Evolutionary conservation across 108 stramenopile genomes (phyloP).

Genomic region (Pseudonitzschia delicatissima): DNA sequence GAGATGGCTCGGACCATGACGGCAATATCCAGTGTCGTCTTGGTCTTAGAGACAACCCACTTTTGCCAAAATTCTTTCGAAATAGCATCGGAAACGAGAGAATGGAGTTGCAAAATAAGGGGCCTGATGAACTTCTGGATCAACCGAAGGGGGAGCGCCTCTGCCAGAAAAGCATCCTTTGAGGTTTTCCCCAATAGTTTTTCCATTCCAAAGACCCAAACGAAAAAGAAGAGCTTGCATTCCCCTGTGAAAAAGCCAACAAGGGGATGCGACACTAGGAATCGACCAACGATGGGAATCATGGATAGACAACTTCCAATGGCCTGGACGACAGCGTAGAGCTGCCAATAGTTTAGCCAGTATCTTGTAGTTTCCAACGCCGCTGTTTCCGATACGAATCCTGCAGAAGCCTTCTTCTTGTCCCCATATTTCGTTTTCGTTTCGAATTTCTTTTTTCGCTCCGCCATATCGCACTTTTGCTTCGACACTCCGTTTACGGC

Average conservation of each 20-base stretch:
- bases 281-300: constrained; percentile 50
- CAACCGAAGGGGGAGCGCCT: constrained; percentile 29
- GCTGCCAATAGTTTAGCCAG: constrained; percentile 70
- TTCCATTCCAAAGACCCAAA: constrained; percentile 76
- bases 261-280: constrained; percentile 22
- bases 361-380: constrained; percentile 22
- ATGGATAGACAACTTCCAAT: constrained; percentile 34
- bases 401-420: not conserved
- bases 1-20: constrained; percentile 55
- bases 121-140: constrained; percentile 5
- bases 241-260: constrained; percentile 30
- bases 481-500: not conserved
- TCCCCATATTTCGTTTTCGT: not conserved
- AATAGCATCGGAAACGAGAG: constrained; percentile 23
- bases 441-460: not conserved
- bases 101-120: constrained; percentile 10
- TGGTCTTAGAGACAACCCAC: constrained; percentile 22
- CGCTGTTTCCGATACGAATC: not conserved
- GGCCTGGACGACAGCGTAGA: constrained; percentile 51
- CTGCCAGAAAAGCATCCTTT: constrained; percentile 15
- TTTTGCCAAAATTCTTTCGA: constrained; percentile 26
- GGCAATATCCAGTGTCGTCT: constrained; percentile 35
- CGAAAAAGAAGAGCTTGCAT: constrained; percentile 60
- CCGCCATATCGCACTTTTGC: not conserved
- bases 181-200: constrained; percentile 26